These are phyloP conservation scores for Lolium multiflorum DNA, from an alignment of 176 grass and related monocot genomes.

Conservation along the genomic window DNA sequence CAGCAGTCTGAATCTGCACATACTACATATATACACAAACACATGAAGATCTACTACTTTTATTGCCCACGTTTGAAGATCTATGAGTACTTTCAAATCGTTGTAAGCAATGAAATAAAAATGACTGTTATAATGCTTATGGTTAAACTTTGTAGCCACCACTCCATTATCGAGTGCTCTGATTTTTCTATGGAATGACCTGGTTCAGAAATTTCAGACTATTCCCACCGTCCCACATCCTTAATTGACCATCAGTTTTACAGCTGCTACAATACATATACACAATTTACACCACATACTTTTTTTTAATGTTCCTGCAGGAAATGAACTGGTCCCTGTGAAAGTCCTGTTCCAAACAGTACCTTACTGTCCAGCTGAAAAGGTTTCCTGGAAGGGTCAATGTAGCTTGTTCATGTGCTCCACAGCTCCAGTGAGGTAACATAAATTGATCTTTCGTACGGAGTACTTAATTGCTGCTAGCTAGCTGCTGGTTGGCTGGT, in stretches of 20 bases:
- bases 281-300: not conserved
- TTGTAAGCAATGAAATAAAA: not conserved
- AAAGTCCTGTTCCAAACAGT: not conserved
- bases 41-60: not conserved
- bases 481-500: slow-evolving; percentile 35
- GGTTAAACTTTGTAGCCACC: too few species aligned
- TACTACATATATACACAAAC: not conserved
- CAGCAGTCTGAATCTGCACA: not conserved
- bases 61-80: not conserved
- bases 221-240: slow-evolving; percentile 3
- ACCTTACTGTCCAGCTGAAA: not conserved
- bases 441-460: slow-evolving; percentile 33
- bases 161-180: too few species aligned
- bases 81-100: not conserved
- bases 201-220: not conserved
- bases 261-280: not conserved
- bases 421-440: slow-evolving; percentile 7
- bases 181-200: not conserved
- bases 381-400: slow-evolving; percentile 36
- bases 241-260: not conserved
- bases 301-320: not conserved
- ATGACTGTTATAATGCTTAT: not conserved
- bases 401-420: slow-evolving; percentile 30
- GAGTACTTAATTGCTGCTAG: slow-evolving; percentile 43
- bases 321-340: not conserved